These are phyloP conservation scores for Leucosporidium scottii DNA, from an alignment of 768 basidiomycete genomes.

Conservation along the genomic window DNA sequence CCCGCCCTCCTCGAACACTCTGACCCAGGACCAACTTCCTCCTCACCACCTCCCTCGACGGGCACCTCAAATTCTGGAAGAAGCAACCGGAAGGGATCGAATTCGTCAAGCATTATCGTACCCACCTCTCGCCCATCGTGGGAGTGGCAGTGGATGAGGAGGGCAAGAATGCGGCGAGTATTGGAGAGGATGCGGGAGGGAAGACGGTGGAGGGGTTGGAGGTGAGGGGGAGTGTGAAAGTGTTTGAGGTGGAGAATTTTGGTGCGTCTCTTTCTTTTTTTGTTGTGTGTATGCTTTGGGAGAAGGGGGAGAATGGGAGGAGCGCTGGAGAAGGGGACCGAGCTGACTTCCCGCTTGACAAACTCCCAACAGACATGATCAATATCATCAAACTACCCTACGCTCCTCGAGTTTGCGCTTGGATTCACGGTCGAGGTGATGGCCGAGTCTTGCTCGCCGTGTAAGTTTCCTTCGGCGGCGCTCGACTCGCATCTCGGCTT, in stretches of 20 bases:
- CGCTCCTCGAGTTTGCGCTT: conserved; percentile 80
- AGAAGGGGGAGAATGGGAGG: no score
- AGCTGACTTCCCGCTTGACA: not conserved
- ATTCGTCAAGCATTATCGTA: conserved; percentile 96
- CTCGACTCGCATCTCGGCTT: not conserved
- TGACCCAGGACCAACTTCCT: conserved; percentile 74
- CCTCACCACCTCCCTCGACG: conserved; percentile 89
- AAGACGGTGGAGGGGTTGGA: conserved; percentile 21
- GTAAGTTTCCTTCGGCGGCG: conserved; percentile 47
- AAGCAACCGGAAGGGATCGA: conserved; percentile 89
- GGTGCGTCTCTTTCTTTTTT: conserved; percentile 64
- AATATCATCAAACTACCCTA: conserved; percentile 89
- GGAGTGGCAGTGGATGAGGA: conserved; percentile 82
- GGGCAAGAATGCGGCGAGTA: conserved; percentile 82
- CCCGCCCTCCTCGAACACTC: not conserved
- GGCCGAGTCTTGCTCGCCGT: conserved; percentile 82
- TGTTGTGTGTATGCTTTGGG: no score
- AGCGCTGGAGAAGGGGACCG: no score
- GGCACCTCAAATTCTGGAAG: conserved; percentile 97
- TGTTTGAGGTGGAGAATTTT: conserved; percentile 97
- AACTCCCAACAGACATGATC: conserved; percentile 72
- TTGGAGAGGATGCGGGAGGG: conserved; percentile 61
- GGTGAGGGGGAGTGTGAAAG: conserved; percentile 65
- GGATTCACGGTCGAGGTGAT: conserved; percentile 85
- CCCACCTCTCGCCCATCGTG: conserved; percentile 71